These are phyloP conservation scores for Miamiensis avidus DNA, from an alignment of 169 alveolate genomes.

Conservation along the genomic window DNA sequence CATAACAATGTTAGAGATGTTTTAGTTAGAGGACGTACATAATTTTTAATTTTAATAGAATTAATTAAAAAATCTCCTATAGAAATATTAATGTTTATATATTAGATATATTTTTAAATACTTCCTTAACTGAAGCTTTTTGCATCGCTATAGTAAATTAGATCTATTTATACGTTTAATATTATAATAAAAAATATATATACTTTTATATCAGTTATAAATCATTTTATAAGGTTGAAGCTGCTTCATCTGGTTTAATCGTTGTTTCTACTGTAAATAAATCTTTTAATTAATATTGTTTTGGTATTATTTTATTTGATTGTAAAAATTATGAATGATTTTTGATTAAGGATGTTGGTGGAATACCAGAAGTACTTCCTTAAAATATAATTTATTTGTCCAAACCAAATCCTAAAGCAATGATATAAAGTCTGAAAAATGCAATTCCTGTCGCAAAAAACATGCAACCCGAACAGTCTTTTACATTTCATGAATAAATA, in stretches of 20 bases:
- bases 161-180: no score
- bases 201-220: no score
- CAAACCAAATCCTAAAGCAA: conserved; percentile 80
- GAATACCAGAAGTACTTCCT: conserved; percentile 95
- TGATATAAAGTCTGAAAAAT: conserved; percentile 66
- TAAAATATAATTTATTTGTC: conserved; percentile 82
- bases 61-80: background rate
- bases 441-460: conserved; percentile 80
- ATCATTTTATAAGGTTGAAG: conserved; percentile 80
- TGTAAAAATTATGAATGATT: no score
- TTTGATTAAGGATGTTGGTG: conserved; percentile 94
- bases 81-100: background rate
- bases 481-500: conserved; percentile 69
- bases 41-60: background rate
- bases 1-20: conserved; percentile 93
- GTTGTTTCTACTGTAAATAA: conserved; percentile 91
- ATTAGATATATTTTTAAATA: conserved; percentile 94
- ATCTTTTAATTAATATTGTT: background rate
- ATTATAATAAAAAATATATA: no score
- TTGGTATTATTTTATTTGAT: no score
- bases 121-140: conserved; percentile 98
- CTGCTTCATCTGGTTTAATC: conserved; percentile 99
- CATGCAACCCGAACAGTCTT: conserved; percentile 74
- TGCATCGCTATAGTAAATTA: conserved; percentile 93
- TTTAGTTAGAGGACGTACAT: conserved; percentile 92